Evolutionary conservation across 176 grass and related monocot genomes (phyloP).

Genomic region (Oryza meridionalis): DNA sequence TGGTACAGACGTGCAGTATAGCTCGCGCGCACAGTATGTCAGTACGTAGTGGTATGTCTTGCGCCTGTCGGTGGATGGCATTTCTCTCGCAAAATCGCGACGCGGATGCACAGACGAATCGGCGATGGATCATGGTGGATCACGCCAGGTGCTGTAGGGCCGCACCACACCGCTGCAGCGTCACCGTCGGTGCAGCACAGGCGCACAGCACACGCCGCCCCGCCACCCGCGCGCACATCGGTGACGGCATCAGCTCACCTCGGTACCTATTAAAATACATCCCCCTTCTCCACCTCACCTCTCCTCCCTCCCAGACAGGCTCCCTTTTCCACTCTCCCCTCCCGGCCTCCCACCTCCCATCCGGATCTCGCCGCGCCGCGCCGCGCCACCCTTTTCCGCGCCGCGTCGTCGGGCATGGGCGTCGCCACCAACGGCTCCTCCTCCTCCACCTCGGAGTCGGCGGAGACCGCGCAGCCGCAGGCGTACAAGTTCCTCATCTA

Average conservation of each 20-base stretch:
- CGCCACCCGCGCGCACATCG: neutral
- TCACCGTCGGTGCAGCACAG: conserved; percentile 39
- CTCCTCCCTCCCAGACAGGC: neutral
- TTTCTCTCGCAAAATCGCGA: neutral
- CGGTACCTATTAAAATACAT: conserved; percentile 29
- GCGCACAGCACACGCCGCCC: neutral
- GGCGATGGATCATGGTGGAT: conserved; percentile 3
- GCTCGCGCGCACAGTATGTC: neutral
- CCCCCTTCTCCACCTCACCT: conserved; percentile 14
- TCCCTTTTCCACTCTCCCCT: neutral
- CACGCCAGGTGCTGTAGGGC: conserved; percentile 8
- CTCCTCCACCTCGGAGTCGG: neutral
- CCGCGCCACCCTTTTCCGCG: neutral
- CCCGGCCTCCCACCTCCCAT: neutral
- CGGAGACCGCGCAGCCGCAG: conserved; percentile 12
- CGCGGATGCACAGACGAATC: neutral
- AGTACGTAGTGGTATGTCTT: neutral
- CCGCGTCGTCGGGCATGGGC: conserved; percentile 44
- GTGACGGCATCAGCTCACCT: conserved; percentile 1
- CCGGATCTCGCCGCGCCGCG: conserved; percentile 33
- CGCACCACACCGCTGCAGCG: neutral
- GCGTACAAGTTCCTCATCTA: conserved; percentile 89
- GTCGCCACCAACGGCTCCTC: conserved; percentile 60
- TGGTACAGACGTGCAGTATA: neutral
- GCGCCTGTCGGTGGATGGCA: conserved; percentile 32